Base-by-base conservation (phyloP, 2,329 filamentous ascomycete species). In the Ophiosphaerella herpotricha region DNA sequence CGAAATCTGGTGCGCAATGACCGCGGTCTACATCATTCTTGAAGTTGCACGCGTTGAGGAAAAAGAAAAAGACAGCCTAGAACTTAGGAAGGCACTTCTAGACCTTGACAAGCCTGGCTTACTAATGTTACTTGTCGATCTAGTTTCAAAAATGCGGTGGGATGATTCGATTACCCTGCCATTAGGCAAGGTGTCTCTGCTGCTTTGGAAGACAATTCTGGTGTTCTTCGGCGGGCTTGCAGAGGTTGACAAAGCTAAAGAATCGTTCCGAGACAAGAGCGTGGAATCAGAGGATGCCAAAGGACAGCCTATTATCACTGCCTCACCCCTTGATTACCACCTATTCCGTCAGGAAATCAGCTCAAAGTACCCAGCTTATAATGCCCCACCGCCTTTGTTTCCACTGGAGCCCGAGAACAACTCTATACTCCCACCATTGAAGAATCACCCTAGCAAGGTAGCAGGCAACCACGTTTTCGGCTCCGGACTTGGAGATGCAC, bases 361-460 rank as follows among this genome's bases (percentile, higher is more conserved):
- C 13, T 97, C 93, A 2, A 99, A 99, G 75, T 99, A 99, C 70
- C 94, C 94, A 9, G 90, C 94, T 2, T 99, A 99, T 71, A 88
- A 96, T 50, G 92, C 94, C 2, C 94, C 94, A 2, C 87, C 85
- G 45, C 88, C 90, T 1, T 75, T 89, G 5, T 86, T 97, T 52
- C 91, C 91, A 1, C 80, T 97, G 12, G 93, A 97, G 70, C 83
- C 90, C 16, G 92, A 97, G 46, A 92, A 94, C 67, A 94, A 90
- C 55, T 95, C 91, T 1, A 88, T 97, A 35, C 79, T 99, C 7
- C 93, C 94, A 0, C 91, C 90, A 24, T 76, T 96, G 13, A 88
- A 88, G 32, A 90, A 90, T 60, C 86, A 93, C 53, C 82, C 86
- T 1, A 85, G 82, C 64, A 78, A 65, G 53, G 72, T 64, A 48